Evolutionary conservation across 2,329 filamentous ascomycete genomes (phyloP), one percentile per base, ranked within the genome.

Genomic region (Exserohilum turcica): DNA sequence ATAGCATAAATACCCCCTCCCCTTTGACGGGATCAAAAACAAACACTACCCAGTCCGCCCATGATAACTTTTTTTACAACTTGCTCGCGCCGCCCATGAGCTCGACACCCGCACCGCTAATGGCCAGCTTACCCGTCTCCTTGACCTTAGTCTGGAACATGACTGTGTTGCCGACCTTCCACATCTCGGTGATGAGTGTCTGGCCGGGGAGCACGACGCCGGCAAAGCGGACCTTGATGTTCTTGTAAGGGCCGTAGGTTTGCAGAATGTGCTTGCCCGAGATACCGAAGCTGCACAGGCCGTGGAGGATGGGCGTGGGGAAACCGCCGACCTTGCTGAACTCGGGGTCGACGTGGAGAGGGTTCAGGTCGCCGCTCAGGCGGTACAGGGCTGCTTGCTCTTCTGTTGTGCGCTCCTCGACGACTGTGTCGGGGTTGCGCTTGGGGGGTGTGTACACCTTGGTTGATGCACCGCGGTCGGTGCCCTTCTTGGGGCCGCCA

Each of bases 291-390:
- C 87, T 94, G 84, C 92, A 96, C 32, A 99, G 85, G n/a, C 94
- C 94, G 80, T 99, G 94, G 48, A 99, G 82, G 73, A 99, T 99
- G 10, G 94, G 94, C 24, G 81, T 85, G 78, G 94, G 89, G 86
- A 99, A 99, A 54, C 94, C 94, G 54, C 93, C 94, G 66, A 96
- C 87, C 80, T 94, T 94, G 78, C 91, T 91, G 77, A 99, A 97
- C 43, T 86, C 84, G 1, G 94, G 94, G 76, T 99, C 94, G 58
- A 99, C 89, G 79, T 99, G 94, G 1, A 99, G 86, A 12, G 94
- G 94, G 81, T 99, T 97, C 72, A 93, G 88, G 77, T 99, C 94
- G 43, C 94, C 94, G 66, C 90, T 94, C 48, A 99, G 81, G 33
- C 94, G 87, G 83, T 99, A 99, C 50, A 99, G 77, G 8, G 91